Evolutionary conservation across 441 rosid genomes (phyloP).

Genomic region (Corymbia citriodora): DNA sequence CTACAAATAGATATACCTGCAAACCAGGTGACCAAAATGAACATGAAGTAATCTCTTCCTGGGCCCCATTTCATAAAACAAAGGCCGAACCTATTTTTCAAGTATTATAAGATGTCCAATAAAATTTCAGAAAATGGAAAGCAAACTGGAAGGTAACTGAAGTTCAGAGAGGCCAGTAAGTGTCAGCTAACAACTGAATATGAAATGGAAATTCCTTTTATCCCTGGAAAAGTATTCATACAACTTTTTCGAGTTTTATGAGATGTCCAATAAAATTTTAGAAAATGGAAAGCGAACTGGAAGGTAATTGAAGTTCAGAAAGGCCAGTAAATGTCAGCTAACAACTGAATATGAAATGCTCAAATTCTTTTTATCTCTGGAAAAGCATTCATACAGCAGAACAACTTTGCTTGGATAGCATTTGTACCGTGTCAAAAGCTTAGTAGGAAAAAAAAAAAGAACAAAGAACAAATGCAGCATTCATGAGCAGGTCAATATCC

Average conservation of each 20-base stretch:
- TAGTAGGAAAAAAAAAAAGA: neutral
- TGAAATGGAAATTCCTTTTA: neutral
- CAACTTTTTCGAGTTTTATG: neutral
- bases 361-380: neutral
- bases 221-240: neutral
- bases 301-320: neutral
- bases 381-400: neutral
- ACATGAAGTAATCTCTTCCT: neutral
- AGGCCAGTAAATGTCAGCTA: neutral
- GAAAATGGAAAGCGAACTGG: neutral
- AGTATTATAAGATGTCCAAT: neutral
- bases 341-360: neutral
- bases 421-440: neutral
- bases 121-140: neutral
- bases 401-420: neutral
- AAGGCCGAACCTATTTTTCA: neutral
- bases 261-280: neutral
- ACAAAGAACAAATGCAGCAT: neutral
- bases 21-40: neutral
- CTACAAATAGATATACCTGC: slow-evolving; percentile 63
- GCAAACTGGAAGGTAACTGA: neutral
- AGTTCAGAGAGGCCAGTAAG: neutral
- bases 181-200: neutral
- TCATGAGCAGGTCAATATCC: neutral
- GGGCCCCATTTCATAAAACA: neutral